Percentiles rank a stretch among this genome's conserved stretches.
Conservation (phyloP, 306 rosid species). For the barrel medic (Medicago truncatula) region DNA sequence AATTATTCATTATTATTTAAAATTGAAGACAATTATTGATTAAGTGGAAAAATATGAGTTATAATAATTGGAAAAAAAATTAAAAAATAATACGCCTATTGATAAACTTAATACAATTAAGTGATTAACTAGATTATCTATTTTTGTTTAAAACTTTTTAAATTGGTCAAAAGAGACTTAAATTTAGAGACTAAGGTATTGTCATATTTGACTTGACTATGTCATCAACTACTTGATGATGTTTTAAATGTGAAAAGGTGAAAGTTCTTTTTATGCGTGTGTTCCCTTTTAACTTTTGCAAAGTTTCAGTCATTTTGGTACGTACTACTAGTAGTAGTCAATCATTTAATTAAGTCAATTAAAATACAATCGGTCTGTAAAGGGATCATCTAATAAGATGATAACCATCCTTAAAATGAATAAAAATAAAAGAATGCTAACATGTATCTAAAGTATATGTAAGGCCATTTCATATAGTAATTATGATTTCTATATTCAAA, state of each 20-base stretch:
- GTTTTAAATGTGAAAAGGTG: constrained; percentile 20
- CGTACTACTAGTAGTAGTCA: neutral
- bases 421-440: neutral
- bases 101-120: neutral
- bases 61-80: neutral
- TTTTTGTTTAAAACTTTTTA: neutral
- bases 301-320: neutral
- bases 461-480: too few relatives aligned
- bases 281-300: neutral
- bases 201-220: constrained; percentile 17
- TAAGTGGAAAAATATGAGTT: neutral
- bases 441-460: too few relatives aligned
- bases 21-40: neutral
- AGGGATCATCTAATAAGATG: neutral
- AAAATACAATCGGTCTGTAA: neutral
- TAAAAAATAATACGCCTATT: neutral
- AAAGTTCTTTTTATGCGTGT: constrained; percentile 29
- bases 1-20: neutral
- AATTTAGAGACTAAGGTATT: neutral
- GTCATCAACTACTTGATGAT: constrained; percentile 31
- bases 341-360: constrained; percentile 42
- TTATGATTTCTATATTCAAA: too few relatives aligned
- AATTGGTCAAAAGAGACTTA: neutral
- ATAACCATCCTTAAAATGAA: neutral
- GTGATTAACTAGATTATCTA: neutral